phyloP scores from a whole-genome alignment of 2,329 filamentous ascomycete genomes.

The Thyridium curvatum region DNA sequence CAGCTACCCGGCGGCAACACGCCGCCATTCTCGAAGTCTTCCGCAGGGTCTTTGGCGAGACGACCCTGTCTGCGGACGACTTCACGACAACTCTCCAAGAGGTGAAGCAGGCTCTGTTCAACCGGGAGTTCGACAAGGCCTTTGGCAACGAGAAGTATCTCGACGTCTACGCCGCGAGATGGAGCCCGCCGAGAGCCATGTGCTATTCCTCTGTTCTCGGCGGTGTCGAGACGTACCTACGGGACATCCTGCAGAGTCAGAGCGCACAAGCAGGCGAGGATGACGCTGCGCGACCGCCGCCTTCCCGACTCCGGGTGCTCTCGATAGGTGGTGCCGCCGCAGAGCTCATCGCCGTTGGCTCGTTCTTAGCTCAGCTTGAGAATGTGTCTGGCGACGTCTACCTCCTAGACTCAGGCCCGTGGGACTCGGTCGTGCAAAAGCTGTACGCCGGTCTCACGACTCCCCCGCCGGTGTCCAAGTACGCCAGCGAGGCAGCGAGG shows the following conservation, averaged over 20 bases:
- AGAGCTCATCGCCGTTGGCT: conserved; percentile 51
- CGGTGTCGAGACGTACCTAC: conserved; percentile 26
- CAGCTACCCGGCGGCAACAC: conserved; percentile 1
- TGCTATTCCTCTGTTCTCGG: conserved; percentile 63
- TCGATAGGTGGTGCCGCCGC: conserved; percentile 53
- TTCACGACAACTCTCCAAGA: conserved; percentile 61
- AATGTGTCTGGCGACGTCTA: conserved; percentile 36
- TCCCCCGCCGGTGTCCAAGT: conserved; percentile 42
- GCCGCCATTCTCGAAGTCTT: conserved; percentile 61
- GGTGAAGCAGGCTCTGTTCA: conserved; percentile 80
- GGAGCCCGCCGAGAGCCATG: conserved; percentile 82
- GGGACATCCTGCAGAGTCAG: conserved; percentile 6
- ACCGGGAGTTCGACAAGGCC: conserved; percentile 74
- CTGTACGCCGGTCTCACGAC: conserved; percentile 52
- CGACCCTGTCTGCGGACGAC: conserved; percentile 34
- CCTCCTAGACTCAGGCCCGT: conserved; percentile 79
- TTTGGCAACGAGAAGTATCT: conserved; percentile 69
- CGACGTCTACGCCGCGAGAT: conserved; percentile 79
- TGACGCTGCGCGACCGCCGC: background rate
- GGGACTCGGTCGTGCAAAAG: conserved; percentile 55
- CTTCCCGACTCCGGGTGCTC: conserved; percentile 29
- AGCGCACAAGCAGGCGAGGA: conserved; percentile 4
- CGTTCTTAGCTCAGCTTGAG: conserved; percentile 26
- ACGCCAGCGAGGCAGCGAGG: conserved; percentile 40
- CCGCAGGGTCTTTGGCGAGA: conserved; percentile 51